Evolutionary conservation across 257 asterid species (phyloP), one percentile per base, ranked within the genome.

Genomic region (Solanum pimpinellifolium): DNA sequence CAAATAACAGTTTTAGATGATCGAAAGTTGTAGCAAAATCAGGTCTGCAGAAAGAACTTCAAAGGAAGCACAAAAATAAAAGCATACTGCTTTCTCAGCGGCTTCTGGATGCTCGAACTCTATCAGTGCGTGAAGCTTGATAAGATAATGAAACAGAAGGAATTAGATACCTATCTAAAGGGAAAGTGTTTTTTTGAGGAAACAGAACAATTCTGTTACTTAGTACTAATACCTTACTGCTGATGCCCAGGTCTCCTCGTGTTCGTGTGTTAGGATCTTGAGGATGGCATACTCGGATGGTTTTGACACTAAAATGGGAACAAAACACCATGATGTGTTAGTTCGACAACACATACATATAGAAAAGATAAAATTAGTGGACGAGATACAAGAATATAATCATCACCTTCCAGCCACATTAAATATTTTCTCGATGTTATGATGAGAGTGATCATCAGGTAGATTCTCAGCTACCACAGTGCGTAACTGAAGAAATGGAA

Each of bases 391-490:
- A 69, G 37, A n/a, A 81, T 10, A 88, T 16, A 76, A 97, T 16
- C 77, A 97, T 20, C 83, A 97, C 99, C 93, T 89, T 89, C 99
- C 99, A 49, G 95, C 98, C 66, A 95, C 97, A 77, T 94, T 94
- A 85, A 97, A 96, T 85, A 97, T 92, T 89, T 94, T 97, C 93
- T 96, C 98, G 14, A 96, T 93, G 88, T 97, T 97, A 90, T 95
- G 99, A 90, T 97, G 99, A 9, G 99, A 97, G 89, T 97, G 99
- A 91, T 97, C 99, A 56, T 96, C 97, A 0, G 99, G 99, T 60
- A 97, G 94, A 90, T 97, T 95, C 82, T 96, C 99, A 72, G 97
- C 99, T n/a, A 97, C 95, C 52, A 97, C 94, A 21, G 99, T 97
- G 68, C 99, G 89, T 76, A 91, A 86, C 99, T 97, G 92, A 82